phyloP scores from a whole-genome alignment of 208 protist genomes.

The Balamuthia mandrillaris region DNA sequence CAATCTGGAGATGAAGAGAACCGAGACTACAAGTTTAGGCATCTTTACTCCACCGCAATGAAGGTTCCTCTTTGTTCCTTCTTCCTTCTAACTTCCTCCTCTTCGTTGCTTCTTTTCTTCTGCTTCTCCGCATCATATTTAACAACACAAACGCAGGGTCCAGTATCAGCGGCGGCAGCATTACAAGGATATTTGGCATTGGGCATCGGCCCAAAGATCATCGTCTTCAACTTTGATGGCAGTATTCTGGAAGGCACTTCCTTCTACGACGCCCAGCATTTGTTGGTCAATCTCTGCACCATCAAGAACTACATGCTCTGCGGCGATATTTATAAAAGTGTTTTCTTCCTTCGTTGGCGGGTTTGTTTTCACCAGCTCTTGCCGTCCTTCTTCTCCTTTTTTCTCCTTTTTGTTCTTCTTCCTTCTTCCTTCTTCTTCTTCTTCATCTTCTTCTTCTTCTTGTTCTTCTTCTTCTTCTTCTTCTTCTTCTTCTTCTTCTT shows the following conservation, averaged over 20 bases:
- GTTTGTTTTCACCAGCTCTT: neutral
- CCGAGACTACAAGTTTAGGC: too few relatives aligned
- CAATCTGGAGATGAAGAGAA: too few relatives aligned
- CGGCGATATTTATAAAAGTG: slow-evolving; percentile 37
- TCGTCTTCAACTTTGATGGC: slow-evolving; percentile 31
- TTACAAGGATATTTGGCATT: slow-evolving; percentile 15
- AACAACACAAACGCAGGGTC: neutral
- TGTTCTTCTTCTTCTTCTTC: too few relatives aligned
- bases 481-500: too few relatives aligned
- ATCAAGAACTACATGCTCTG: slow-evolving; percentile 38
- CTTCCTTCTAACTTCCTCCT: too few relatives aligned
- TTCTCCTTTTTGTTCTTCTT: too few relatives aligned
- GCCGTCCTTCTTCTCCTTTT: too few relatives aligned
- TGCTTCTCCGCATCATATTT: neutral
- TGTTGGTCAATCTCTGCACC: neutral
- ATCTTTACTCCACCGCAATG: too few relatives aligned
- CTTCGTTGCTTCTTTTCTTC: too few relatives aligned
- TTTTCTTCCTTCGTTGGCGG: slow-evolving; percentile 18
- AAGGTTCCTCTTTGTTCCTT: too few relatives aligned
- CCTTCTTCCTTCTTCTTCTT: too few relatives aligned
- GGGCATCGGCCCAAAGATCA: slow-evolving; percentile 30
- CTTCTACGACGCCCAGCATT: slow-evolving; percentile 37
- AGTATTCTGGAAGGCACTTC: neutral
- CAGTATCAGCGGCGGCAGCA: neutral
- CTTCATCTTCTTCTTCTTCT: too few relatives aligned